Evolutionary conservation across 1,139 yeast genomes (phyloP).

Genomic region (Debaryomycetaceae sp.): DNA sequence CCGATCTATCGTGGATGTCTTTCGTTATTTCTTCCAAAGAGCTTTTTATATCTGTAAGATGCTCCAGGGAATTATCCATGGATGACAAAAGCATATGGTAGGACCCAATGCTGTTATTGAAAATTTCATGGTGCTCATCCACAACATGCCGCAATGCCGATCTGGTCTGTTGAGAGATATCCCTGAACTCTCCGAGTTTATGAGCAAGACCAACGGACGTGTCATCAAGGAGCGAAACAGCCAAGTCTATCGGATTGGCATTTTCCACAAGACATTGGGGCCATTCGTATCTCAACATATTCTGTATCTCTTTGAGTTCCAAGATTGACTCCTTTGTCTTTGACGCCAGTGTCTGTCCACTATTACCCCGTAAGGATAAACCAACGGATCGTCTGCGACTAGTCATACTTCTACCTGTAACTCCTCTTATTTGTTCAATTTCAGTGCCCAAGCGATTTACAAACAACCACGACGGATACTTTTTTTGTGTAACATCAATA

Average conservation of each 20-base stretch:
- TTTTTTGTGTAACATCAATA: slow-evolving; percentile 6
- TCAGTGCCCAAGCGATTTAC: background rate
- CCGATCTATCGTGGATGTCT: slow-evolving; percentile 54
- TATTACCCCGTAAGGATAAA: slow-evolving; percentile 15
- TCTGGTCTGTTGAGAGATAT: slow-evolving; percentile 53
- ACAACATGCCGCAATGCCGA: slow-evolving; percentile 65
- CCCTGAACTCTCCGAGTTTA: slow-evolving; percentile 55
- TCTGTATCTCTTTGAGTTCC: slow-evolving; percentile 36
- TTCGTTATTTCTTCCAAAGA: slow-evolving; percentile 50
- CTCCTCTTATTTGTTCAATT: background rate
- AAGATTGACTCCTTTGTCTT: slow-evolving; percentile 29
- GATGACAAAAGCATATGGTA: slow-evolving; percentile 60
- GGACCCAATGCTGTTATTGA: slow-evolving; percentile 78
- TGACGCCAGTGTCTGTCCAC: slow-evolving; percentile 12
- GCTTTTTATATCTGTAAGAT: slow-evolving; percentile 47
- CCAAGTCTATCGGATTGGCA: slow-evolving; percentile 80
- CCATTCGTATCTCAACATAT: slow-evolving; percentile 43
- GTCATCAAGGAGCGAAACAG: slow-evolving; percentile 75
- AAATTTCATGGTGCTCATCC: slow-evolving; percentile 78
- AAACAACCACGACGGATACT: background rate
- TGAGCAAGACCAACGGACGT: slow-evolving; percentile 88
- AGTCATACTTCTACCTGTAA: slow-evolving; percentile 3
- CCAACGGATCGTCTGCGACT: slow-evolving; percentile 20
- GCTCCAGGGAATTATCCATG: slow-evolving; percentile 55
- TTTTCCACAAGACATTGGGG: slow-evolving; percentile 33